These are phyloP conservation scores for Pyrenopolyporus hunteri DNA, from an alignment of 495 filamentous ascomycete species.

Conservation along the genomic window DNA sequence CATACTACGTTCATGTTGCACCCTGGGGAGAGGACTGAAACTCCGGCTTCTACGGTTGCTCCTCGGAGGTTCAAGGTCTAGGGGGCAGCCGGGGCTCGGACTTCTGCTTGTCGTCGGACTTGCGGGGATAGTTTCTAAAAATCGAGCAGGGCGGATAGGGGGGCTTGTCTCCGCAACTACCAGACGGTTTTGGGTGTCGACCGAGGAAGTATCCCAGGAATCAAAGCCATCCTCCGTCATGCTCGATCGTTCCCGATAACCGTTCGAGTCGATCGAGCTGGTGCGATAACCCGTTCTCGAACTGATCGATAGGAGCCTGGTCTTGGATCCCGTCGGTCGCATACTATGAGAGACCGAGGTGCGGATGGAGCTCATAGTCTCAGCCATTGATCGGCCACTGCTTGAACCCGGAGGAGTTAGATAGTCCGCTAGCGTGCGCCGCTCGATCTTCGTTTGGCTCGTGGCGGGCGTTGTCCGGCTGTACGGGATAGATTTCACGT, in stretches of 20 bases:
- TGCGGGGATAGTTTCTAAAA: constrained; percentile 66
- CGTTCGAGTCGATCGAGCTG: constrained; percentile 45
- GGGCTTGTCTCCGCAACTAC: constrained; percentile 56
- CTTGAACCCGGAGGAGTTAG: constrained; percentile 48
- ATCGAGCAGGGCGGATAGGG: constrained; percentile 47
- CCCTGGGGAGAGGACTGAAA: constrained; percentile 49
- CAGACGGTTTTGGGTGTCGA: constrained; percentile 63
- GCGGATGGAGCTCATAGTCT: constrained; percentile 60
- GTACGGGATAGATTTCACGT: constrained; percentile 56
- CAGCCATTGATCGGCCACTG: constrained; percentile 49
- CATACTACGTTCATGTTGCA: constrained; percentile 42
- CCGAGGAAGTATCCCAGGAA: constrained; percentile 69
- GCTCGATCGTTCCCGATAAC: constrained; percentile 43
- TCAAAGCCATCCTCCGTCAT: constrained; percentile 65
- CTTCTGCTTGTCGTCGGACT: constrained; percentile 59
- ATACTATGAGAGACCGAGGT: constrained; percentile 59
- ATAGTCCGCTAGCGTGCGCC: constrained; percentile 39
- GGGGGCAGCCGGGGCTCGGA: constrained; percentile 53
- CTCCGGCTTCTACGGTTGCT: constrained; percentile 50
- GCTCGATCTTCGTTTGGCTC: constrained; percentile 24
- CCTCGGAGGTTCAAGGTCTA: constrained; percentile 52
- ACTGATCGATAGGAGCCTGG: constrained; percentile 45
- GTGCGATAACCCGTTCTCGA: constrained; percentile 41
- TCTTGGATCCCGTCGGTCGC: constrained; percentile 58
- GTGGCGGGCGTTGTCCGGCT: constrained; percentile 46